Evolutionary conservation across 2,329 filamentous ascomycete genomes (phyloP).

Genomic region (Aspergillus awamori): DNA sequence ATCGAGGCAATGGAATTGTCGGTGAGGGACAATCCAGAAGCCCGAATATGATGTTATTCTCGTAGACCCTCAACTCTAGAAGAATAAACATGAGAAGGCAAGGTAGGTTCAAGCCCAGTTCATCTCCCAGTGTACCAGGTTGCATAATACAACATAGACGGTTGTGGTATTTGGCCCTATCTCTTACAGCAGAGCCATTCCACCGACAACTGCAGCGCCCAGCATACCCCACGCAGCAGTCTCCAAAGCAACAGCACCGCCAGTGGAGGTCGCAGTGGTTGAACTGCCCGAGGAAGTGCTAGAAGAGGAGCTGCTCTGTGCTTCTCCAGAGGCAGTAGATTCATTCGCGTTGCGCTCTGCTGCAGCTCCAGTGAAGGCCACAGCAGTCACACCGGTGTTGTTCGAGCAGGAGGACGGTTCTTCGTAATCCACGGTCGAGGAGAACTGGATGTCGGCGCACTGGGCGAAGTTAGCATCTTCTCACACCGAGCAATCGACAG

Average conservation of each 20-base stretch:
- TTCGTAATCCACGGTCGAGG: constrained; percentile 50
- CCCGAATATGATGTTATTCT: too few species aligned
- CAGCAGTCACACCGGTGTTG: constrained; percentile 57
- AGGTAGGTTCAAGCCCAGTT: too few species aligned
- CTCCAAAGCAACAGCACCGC: constrained; percentile 33
- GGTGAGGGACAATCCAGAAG: too few species aligned
- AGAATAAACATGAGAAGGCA: too few species aligned
- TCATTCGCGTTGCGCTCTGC: constrained; percentile 50
- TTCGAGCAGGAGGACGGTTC: constrained; percentile 59
- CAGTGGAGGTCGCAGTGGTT: constrained; percentile 29
- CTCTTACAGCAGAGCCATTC: constrained; percentile 35
- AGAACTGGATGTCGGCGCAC: constrained; percentile 76
- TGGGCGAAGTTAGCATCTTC: constrained; percentile 31
- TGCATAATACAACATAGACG: neutral
- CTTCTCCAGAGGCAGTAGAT: constrained; percentile 37
- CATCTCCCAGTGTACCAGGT: neutral
- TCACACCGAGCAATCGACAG: neutral
- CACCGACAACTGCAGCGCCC: constrained; percentile 37
- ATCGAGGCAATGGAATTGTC: too few species aligned
- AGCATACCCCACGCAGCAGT: constrained; percentile 43
- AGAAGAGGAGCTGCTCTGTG: constrained; percentile 31
- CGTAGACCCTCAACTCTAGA: too few species aligned
- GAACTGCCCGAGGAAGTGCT: constrained; percentile 3
- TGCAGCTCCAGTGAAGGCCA: constrained; percentile 42
- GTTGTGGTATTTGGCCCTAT: neutral